Percentiles rank a stretch among this genome's conserved stretches.
Conservation (phyloP, 257 asterid species). For the Solanum habrochaites region DNA sequence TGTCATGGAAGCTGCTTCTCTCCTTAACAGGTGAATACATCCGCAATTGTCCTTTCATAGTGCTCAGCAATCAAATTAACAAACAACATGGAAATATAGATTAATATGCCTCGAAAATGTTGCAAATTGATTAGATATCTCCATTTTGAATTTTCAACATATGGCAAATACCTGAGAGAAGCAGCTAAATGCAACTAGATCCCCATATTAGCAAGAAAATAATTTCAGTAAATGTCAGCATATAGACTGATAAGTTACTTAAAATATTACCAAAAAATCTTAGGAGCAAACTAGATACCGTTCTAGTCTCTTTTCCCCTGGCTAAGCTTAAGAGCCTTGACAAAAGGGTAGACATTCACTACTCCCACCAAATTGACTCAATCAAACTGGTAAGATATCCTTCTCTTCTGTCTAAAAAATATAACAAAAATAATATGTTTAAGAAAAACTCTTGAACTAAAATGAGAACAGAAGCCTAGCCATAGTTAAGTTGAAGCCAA, state of each 20-base stretch:
- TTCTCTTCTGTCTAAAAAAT: background rate
- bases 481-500: background rate
- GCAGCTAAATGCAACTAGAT: background rate
- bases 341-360: background rate
- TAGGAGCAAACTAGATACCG: background rate
- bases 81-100: background rate
- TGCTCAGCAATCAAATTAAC: background rate
- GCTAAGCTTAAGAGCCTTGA: background rate
- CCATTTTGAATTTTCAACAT: background rate
- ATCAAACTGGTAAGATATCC: background rate
- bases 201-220: background rate
- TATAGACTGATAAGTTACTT: background rate
- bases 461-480: background rate
- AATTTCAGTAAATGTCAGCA: background rate
- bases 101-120: background rate
- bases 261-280: background rate
- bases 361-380: background rate
- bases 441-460: background rate
- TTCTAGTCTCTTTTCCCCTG: background rate
- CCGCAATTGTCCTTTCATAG: background rate
- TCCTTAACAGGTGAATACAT: background rate
- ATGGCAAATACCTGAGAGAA: background rate
- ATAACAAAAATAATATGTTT: background rate
- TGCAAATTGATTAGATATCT: background rate
- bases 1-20: background rate